Base-by-base conservation (phyloP, 192 early-diverging fungal genomes). In the Entomortierella chlamydospora region DNA sequence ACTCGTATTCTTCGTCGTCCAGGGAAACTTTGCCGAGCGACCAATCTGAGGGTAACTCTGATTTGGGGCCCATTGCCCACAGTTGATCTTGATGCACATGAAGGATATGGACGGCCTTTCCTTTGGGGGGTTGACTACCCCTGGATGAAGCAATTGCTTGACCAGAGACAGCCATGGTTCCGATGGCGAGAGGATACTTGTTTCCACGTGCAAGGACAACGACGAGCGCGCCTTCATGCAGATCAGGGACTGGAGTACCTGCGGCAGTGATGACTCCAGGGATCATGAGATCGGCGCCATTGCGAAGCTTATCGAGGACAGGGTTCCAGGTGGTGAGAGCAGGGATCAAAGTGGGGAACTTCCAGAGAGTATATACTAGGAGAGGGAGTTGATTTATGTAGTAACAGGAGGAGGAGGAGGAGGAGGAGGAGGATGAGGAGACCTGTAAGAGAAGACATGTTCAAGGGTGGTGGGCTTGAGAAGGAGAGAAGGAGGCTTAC, bases 241-340 rank as follows among this genome's bases (percentile, higher is more conserved):
- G 64, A 60, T 84, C 69, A 8, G 85, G 88, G 1, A 85, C 68
- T 13, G 73, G 59, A 3, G 85, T 84, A 18, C 83, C 83, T 12
- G 57, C 56, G 15, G 82, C 72, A 22, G 83, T 52, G 33, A 93
- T 84, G 22, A 94, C 84, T 28, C 93, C 93, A 10, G 93, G 93
- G 51, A 92, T 88, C 93, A 94, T 94, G 22, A 94, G 69, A 78
- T 94, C 91, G 7, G 96, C 96, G 1, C 96, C 94, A 55, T 90
- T 87, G n/a, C 88, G 86, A 28, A 95, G 82, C 62, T 92, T 91
- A 11, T 88, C 76, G 42, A 95, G 70, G 1, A 94, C 95, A 15
- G 84, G 76, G n/a, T 82, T 79, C 78, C 88, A 88, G 9, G 94
- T 95, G 49, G 85, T 87, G 13, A 96, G 50, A 17, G 83, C 84